These are phyloP conservation scores for Paraleonurus japonicus DNA, from an alignment of 257 asterid species.

Conservation along the genomic window DNA sequence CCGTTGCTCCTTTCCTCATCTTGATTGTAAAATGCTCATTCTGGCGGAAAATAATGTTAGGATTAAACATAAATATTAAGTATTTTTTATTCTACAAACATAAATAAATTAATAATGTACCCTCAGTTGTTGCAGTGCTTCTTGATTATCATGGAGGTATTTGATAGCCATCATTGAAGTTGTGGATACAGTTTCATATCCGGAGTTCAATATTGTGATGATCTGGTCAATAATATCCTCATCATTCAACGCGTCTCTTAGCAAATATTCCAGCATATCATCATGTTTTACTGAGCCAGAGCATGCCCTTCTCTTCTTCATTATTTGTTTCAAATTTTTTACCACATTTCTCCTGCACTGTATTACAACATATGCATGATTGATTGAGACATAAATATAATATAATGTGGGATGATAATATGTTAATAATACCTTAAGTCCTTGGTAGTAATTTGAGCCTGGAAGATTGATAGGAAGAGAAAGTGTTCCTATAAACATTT, in stretches of 20 bases:
- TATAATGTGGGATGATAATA: not conserved
- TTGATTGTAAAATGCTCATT: conserved; percentile 60
- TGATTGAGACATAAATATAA: not conserved
- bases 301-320: conserved; percentile 61
- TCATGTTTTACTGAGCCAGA: conserved; percentile 30
- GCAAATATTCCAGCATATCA: conserved; percentile 59
- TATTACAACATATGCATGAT: not conserved
- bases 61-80: no score
- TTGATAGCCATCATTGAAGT: conserved; percentile 89
- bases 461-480: conserved; percentile 74
- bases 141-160: conserved; percentile 79
- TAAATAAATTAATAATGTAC: no score
- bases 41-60: conserved; percentile 32
- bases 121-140: conserved; percentile 65
- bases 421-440: conserved; percentile 36
- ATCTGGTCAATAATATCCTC: conserved; percentile 77
- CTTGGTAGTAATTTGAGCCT: conserved; percentile 50
- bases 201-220: conserved; percentile 79
- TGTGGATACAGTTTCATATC: conserved; percentile 83
- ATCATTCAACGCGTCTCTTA: conserved; percentile 45
- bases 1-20: conserved; percentile 33
- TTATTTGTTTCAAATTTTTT: conserved; percentile 40
- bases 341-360: conserved; percentile 71
- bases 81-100: no score
- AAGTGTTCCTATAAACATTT: conserved; percentile 50